These are phyloP conservation scores for Saccharomycopsis fodiens DNA, from an alignment of 805 yeast genomes.

Conservation along the genomic window DNA sequence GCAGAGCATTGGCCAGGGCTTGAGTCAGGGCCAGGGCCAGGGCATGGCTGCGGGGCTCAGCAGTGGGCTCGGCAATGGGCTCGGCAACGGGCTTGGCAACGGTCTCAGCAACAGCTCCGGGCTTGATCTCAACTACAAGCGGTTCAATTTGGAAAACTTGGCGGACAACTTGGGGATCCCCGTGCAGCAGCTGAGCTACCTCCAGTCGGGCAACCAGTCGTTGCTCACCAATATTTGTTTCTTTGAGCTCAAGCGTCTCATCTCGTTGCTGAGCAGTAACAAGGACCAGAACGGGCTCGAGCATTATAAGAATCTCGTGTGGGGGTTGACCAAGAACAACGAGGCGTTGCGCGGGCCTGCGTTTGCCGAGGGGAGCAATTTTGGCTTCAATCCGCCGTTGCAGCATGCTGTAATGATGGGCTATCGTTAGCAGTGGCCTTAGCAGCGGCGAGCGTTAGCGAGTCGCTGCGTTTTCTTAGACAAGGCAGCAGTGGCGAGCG, in stretches of 20 bases:
- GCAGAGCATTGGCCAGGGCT: background rate
- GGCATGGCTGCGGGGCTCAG: conserved; percentile 3
- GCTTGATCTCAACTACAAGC: conserved; percentile 27
- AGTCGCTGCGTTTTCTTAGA: too few species aligned
- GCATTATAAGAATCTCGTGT: conserved; percentile 16
- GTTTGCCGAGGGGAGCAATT: background rate
- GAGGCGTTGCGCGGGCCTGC: conserved; percentile 19
- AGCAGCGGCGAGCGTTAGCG: too few species aligned
- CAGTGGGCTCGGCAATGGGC: background rate
- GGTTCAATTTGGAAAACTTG: conserved; percentile 30
- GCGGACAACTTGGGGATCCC: conserved; percentile 36
- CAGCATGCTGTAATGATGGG: conserved; percentile 17
- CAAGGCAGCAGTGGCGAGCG: too few species aligned
- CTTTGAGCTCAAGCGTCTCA: conserved; percentile 29
- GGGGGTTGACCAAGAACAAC: conserved; percentile 26
- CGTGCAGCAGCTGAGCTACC: conserved; percentile 23
- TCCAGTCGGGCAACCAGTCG: conserved; percentile 39
- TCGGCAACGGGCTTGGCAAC: background rate
- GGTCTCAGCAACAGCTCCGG: background rate
- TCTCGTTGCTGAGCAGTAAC: conserved; percentile 7
- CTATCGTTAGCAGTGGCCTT: too few species aligned
- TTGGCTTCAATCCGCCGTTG: conserved; percentile 14
- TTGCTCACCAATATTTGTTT: conserved; percentile 34
- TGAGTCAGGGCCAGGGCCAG: background rate
- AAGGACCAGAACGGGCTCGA: conserved; percentile 9